Base-by-base conservation (phyloP, 2,329 filamentous ascomycete genomes). In the Talaromyces islandicus region DNA sequence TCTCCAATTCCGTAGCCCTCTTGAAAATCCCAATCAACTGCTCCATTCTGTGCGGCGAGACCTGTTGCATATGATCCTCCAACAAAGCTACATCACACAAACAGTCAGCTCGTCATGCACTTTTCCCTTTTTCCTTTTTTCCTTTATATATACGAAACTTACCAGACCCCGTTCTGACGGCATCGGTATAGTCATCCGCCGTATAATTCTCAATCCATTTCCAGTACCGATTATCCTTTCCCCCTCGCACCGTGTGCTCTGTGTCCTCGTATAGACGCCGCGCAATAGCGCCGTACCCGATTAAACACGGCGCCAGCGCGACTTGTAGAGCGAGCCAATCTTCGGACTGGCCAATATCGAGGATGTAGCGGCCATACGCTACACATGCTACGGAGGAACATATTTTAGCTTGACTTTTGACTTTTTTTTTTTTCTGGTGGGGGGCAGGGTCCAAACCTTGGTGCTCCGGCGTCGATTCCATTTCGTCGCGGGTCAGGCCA, bases 171-270 rank as follows among this genome's bases (percentile, higher is more conserved):
- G 85, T 80, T 64, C 79, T 80, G 58, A 95, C 89, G 6, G 90
- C 90, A 63, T 86, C 80, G 0, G 80, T 76, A 66, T 96, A 97
- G 71, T 94, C 90, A 0, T 90, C 87, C 2, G 87, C 89, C 17
- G 89, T 84, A 70, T 97, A 97, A 69, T 91, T 95, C 70, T 92
- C 81, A 65, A 97, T 91, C 93, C 93, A 97, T 52, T 86, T 83
- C 88, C 89, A 94, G 77, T 96, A 97, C 19, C 77, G 80, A 71
- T 93, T 95, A 0, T 80, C 85, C 12, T 88, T 38, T 27, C 56
- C 55, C 80, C 43, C 81, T 80, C 54, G 78, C 68, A 38, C 86
- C 88, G n/a, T 78, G 79, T 54, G 82, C 4, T 38, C 48, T 2
- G 35, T 76, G 63, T 89, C 86, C 14, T 79, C 79, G 66, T 86